A percentile compares a stretch with the other conserved stretches of the same genome.
Conservation (phyloP, 768 basidiomycete genomes). For the Vararia minispora region DNA sequence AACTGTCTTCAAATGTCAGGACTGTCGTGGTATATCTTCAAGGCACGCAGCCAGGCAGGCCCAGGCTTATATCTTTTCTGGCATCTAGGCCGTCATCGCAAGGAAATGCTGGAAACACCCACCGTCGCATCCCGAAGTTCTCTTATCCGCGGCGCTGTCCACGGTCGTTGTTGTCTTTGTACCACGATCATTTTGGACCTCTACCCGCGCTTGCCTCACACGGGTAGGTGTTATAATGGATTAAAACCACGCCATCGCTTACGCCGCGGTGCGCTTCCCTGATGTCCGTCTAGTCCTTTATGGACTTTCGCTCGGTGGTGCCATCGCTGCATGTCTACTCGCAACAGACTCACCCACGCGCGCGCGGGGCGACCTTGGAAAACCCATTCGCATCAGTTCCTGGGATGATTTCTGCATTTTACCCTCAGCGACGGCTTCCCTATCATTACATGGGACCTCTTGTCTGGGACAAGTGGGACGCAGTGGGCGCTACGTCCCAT, state of each 20-base stretch:
- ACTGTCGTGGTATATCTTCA: too few species aligned
- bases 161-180: constrained; percentile 27
- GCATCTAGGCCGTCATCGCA: too few species aligned
- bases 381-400: constrained; percentile 39
- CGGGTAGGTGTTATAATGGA: constrained; percentile 29
- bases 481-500: constrained; percentile 18
- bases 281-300: constrained; percentile 25
- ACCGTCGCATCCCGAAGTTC: constrained; percentile 34
- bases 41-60: too few species aligned
- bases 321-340: constrained; percentile 30
- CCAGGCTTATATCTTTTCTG: too few species aligned
- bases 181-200: constrained; percentile 41
- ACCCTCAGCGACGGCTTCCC: constrained; percentile 36
- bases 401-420: constrained; percentile 34
- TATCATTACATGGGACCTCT: constrained; percentile 36
- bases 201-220: constrained; percentile 27
- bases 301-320: constrained; percentile 39
- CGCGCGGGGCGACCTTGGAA: constrained; percentile 33
- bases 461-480: constrained; percentile 38
- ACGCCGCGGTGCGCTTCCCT: constrained; percentile 25
- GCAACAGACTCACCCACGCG: constrained; percentile 12
- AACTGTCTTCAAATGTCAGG: too few species aligned
- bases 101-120: constrained; percentile 43
- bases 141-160: constrained; percentile 16
- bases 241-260: constrained; percentile 24